phyloP scores from a whole-genome alignment of 257 asterid species.

The Solanum ossicruentum region DNA sequence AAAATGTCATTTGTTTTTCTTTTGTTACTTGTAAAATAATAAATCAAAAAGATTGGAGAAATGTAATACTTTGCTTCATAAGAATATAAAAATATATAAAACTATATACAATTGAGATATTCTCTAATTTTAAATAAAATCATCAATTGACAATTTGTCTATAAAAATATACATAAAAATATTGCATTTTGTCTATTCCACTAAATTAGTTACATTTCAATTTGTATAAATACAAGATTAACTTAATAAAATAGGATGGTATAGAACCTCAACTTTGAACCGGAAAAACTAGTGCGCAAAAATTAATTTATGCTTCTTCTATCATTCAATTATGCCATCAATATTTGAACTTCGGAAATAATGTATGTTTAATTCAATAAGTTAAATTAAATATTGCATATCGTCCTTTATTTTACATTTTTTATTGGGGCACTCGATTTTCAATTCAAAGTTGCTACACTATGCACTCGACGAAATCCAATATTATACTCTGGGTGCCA shows the following conservation, averaged over 20 bases:
- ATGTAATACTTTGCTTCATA: too few species aligned
- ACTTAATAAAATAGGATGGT: background rate
- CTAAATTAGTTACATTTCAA: background rate
- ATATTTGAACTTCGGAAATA: background rate
- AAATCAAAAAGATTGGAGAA: too few species aligned
- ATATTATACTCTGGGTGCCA: background rate
- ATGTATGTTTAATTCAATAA: background rate
- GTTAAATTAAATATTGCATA: background rate
- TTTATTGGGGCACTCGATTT: background rate
- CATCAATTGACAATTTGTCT: background rate
- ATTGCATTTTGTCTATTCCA: background rate
- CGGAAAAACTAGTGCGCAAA: background rate
- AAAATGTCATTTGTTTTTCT: too few species aligned
- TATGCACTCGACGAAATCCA: background rate
- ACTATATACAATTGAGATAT: too few species aligned
- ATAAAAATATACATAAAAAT: background rate
- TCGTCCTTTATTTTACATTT: background rate
- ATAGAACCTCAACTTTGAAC: background rate
- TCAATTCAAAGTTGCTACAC: background rate
- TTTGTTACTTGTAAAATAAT: background rate
- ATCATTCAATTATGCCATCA: background rate
- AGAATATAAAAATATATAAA: background rate
- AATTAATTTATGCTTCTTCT: background rate
- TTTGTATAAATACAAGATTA: background rate
- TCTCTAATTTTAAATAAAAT: background rate